Base-by-base conservation (phyloP, 495 filamentous ascomycete species). In the Bombardia bombarda region DNA sequence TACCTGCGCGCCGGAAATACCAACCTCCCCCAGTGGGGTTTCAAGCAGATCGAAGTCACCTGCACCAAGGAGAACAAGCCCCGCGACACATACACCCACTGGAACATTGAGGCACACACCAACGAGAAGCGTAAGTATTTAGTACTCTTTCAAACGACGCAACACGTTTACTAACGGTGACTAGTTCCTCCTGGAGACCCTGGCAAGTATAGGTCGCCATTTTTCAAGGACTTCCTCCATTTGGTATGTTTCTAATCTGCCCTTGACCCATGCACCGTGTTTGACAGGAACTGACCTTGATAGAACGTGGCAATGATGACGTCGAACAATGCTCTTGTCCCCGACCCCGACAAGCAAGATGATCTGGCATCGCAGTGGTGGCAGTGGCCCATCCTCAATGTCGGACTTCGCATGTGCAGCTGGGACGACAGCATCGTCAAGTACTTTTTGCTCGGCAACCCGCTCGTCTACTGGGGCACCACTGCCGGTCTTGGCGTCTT, bases 301-400 rank as follows among this genome's bases (percentile, higher is more conserved):
- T 35, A 61, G 59, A 98, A 98, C 63, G 92, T 98, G 45, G 92
- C 93, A 41, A 98, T 98, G 92, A 96, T 97, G 93, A 98, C 92
- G 14, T 97, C 93, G 12, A 98, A 98, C 70, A 98, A 98, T 60
- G 92, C 92, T 30, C 78, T 98, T 17, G 90, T 98, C 32, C 92
- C 92, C 9, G 93, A 98, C 56, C 93, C 92, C 3, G 92, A 98
- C 63, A 98, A 98, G 74, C 92, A 97, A 66, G 92, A 98, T 58
- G 92, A 98, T 59, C 74, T 98, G 22, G 93, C 92, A 32, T 97
- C 92, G 16, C 77, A 89, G 44, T 95, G 90, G 70, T 98, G 92
- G 92, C 90, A 98, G 64, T 98, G 92, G 92, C 92, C 92, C 20
- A 80, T 98, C 50, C 75, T 98, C 22, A 72, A 97, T 59, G 92